Base-by-base conservation (phyloP, 1,284 basidiomycete genomes). In the Ceratobasidium theobromae region DNA sequence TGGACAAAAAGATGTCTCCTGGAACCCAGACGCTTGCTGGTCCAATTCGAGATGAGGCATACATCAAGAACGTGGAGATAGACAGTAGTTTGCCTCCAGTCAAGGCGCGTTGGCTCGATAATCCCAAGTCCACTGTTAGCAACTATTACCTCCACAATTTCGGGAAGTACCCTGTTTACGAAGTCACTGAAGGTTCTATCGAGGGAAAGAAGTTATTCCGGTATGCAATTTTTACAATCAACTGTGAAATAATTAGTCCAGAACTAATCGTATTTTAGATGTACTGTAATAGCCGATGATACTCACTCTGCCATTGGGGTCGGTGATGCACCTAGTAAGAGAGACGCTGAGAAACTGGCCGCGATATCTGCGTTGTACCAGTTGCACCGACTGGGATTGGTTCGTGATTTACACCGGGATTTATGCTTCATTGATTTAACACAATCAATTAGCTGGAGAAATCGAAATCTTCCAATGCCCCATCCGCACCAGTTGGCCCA, bases 271-370 rank as follows among this genome's bases (percentile, higher is more conserved):
- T 11, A 11, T 27, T 51, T 40, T 16, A 51, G 55, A 27, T 52
- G 65, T 57, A 53, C 67, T 43, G 30, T 64, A 25, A 14, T 66
- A 21, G 25, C 40, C 21, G 66, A 68, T 52, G 54, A 60, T 12
- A 54, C 40, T 21, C 38, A 54, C 27, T 30, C 32, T n/a, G 70
- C 81, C 48, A 48, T 76, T 30, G 81, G 79, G 8, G 74, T 78
- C 3, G 73, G 94, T 80, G 95, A 98, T 74, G 79, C 81, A 58
- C n/a, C 77, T 1, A 78, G 76, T 8, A 85, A 81, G 73, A 89
- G 88, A 71, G 84, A 88, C 32, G 89, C 94, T 1, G 86, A 91
- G 72, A 84, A 83, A 73, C 77, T 93, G 3, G 91, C 92, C 2
- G 87, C 88, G 0, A 76, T 93, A 14, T 86, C 86, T 57, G 87